Percentiles rank a stretch among this genome's conserved stretches.
Conservation (phyloP, 1,284 basidiomycete genomes). For the Salmacisia buchloeana region DNA sequence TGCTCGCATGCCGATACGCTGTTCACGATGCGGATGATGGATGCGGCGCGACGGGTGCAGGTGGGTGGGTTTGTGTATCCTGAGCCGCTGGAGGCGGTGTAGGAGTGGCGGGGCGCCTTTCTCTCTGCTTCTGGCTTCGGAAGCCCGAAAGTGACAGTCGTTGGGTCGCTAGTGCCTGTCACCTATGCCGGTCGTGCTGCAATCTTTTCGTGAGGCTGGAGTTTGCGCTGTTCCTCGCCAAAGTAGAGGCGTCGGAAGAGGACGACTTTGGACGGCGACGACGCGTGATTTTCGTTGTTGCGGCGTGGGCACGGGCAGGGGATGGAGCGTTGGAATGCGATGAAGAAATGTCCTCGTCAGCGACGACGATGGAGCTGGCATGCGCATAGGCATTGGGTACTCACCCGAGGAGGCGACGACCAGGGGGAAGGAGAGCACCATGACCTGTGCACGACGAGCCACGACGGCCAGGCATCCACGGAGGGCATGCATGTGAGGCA, state of each 20-base stretch:
- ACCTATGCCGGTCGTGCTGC: neutral
- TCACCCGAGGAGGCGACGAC: neutral
- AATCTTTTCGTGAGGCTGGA: conserved; percentile 4
- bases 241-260: neutral
- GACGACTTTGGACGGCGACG: neutral
- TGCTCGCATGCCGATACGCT: conserved; percentile 61
- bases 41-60: conserved; percentile 21
- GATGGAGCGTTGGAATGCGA: no score
- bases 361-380: no score
- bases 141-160: neutral
- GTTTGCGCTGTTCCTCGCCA: conserved; percentile 3
- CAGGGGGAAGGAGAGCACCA: neutral
- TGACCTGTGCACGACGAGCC: neutral
- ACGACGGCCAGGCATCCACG: no score
- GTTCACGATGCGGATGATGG: conserved; percentile 37
- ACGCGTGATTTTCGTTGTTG: no score
- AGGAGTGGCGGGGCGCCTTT: neutral
- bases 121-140: neutral
- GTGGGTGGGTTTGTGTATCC: conserved; percentile 5
- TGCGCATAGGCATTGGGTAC: neutral
- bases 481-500: no score
- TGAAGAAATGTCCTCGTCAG: no score
- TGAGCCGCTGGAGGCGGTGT: conserved; percentile 1
- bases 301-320: no score
- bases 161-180: neutral